Base-by-base conservation (phyloP, 306 rosid species). In the Benincasa hispida region DNA sequence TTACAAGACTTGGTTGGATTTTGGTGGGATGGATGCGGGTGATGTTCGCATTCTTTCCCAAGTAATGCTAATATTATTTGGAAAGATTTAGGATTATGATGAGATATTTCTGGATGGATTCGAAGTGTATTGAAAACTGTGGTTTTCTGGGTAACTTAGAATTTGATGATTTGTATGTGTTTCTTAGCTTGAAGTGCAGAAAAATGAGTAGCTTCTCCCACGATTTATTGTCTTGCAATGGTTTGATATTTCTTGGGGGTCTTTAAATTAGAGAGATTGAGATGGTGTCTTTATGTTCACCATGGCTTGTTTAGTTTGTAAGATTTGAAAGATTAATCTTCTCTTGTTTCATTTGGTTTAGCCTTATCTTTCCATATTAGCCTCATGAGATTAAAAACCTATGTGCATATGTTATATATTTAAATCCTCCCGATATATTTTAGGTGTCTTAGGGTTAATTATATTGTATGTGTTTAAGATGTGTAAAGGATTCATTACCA, bases 1-100 rank as follows among this genome's bases (percentile, higher is more conserved):
- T 57, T 58, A 25, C 65, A 25, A 74, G 65, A 55, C 73, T 67
- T 79, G 74, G 81, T 48, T 79, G 85, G 81, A 55, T 77, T 85
- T 66, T 65, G 83, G 70, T 79, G 77, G 82, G 76, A 72, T 69
- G 47, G 69, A 76, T 59, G 79, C 42, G 21, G 39, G 66, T 78
- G 34, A 72, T 74, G 32, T 74, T 61, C n/a, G 50, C 65, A 47
- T 82, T 78, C 75, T 79, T 82, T 77, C 76, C 73, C 39, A 41
- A 76, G 81, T 69, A 75, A 72, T 78, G 80, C 77, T 87, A 63
- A 74, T 83, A 45, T 37, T 67, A 35, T 22, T 57, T 75, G 34
- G 30, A 60, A 59, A 58, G 68, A 50, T 62, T 74, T 63, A 70
- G 78, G 82, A 47, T 28, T 72, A 27, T 34, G 57, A 42, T 70